A percentile compares a stretch with the other conserved stretches of the same genome.
Conservation (phyloP, 2,329 filamentous ascomycete species). For the Sarocladiaceae sp. region DNA sequence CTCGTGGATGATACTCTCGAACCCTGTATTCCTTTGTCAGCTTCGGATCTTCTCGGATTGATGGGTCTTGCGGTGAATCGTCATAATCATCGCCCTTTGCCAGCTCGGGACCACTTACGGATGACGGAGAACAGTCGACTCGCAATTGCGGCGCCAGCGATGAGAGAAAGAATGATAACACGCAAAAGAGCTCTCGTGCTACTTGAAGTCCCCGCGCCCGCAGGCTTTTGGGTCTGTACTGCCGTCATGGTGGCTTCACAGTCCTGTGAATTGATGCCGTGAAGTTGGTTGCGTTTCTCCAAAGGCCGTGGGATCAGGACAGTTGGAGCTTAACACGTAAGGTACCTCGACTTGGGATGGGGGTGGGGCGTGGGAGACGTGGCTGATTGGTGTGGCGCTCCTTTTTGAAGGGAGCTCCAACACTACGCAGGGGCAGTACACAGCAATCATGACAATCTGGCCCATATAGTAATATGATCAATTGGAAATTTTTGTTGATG, state of each 20-base stretch:
- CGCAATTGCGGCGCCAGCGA: slow-evolving; percentile 85
- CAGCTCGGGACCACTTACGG: slow-evolving; percentile 54
- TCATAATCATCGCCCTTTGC: background rate
- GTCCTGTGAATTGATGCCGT: slow-evolving; percentile 12
- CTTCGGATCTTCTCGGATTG: background rate
- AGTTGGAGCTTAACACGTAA: slow-evolving; percentile 9
- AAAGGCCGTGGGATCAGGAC: slow-evolving; percentile 6
- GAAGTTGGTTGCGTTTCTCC: slow-evolving; percentile 18
- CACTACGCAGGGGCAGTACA: background rate
- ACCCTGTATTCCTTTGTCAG: slow-evolving; percentile 52
- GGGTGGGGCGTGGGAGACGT: slow-evolving; percentile 8
- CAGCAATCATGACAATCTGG: no score
- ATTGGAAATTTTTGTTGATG: no score
- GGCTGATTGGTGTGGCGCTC: slow-evolving; percentile 12
- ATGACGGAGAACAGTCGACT: slow-evolving; percentile 98
- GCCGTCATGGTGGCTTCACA: slow-evolving; percentile 39
- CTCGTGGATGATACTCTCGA: slow-evolving; percentile 99
- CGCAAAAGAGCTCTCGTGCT: slow-evolving; percentile 82
- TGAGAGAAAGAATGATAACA: slow-evolving; percentile 84
- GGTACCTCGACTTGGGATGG: background rate
- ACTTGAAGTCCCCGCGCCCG: slow-evolving; percentile 74
- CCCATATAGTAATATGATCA: no score
- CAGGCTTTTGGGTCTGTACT: slow-evolving; percentile 40
- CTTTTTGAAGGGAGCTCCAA: no score
- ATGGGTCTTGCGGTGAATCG: no score